Evolutionary conservation across 169 alveolate species (phyloP), one percentile per base, ranked within the genome.

Genomic region (Plasmodium vivax): DNA sequence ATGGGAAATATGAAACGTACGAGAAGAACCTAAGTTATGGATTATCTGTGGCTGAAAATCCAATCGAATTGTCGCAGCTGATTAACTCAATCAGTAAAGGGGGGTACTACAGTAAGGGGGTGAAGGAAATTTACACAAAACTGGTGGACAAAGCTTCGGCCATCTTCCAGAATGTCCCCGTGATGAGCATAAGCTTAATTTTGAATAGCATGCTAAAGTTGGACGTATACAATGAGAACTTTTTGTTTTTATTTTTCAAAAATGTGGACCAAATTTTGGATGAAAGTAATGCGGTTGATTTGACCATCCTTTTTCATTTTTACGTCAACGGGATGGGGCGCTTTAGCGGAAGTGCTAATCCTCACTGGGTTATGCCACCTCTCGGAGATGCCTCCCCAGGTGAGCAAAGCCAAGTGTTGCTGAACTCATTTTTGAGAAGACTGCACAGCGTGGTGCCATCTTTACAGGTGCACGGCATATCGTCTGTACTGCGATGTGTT

Each of bases 151-250:
- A 90, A 80, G 47, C 73, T 19, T 23, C 83, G 83, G 72, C 51
- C 36, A 90, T 90, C 7, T 90, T 80, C 68, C 75, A 81, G 30
- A 90, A 80, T 45, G 68, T 90, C 36, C 91, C 94, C 36, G 47
- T 90, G 27, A 79, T 85, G 68, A 90, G 94, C 73, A 34, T 90
- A 90, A 90, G 94, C 71, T 74, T 90, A 90, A 90, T 90, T 62
- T 71, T 90, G 36, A 90, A 90, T 56, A 90, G 94, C 72, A 90
- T 90, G 94, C 9, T 90, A 38, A 90, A 90, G 16, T n/a, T 74
- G 73, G 74, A 73, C 36, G 41, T 27, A 62, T 90, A 79, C 68
- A 85, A 90, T 38, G 51, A 12, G 71, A 45, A 68, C 16, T 90
- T 90, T 80, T 79, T 90, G 32, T 12, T 58, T 62, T 62, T 80